phyloP scores from a whole-genome alignment of 768 basidiomycete genomes.

The Kwoniella bestiolae region DNA sequence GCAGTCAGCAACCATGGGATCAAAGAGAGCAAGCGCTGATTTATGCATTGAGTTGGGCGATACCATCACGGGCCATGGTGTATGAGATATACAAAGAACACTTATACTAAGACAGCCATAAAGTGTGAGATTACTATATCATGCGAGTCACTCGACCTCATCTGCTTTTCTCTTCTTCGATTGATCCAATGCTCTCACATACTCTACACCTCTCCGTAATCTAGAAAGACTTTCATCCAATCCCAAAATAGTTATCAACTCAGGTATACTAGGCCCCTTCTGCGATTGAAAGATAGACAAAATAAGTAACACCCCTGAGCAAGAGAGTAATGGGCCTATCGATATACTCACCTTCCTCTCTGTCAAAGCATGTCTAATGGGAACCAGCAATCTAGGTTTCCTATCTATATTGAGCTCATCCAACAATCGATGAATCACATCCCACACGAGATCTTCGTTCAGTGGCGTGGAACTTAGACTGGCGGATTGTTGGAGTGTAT shows the following conservation, averaged over 20 bases:
- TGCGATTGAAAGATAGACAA: no score
- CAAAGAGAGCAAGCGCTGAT: background rate
- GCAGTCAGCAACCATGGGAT: background rate
- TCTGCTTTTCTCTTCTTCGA: background rate
- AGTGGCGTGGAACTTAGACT: conserved; percentile 51
- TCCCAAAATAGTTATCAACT: conserved; percentile 60
- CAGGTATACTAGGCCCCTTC: conserved; percentile 61
- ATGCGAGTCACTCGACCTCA: background rate
- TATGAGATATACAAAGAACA: no score
- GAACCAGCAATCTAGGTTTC: conserved; percentile 69
- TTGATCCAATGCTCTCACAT: conserved; percentile 22
- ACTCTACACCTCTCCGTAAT: conserved; percentile 32
- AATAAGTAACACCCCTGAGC: no score
- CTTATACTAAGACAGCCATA: no score
- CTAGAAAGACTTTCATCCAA: conserved; percentile 36
- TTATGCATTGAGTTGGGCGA: background rate
- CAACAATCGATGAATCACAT: conserved; percentile 47
- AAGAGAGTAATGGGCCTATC: no score
- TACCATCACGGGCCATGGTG: no score
- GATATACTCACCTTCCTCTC: conserved; percentile 79
- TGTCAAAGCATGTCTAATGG: conserved; percentile 75
- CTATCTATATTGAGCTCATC: conserved; percentile 20
- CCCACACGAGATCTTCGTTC: conserved; percentile 59
- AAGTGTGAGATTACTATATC: no score
- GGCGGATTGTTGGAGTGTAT: conserved; percentile 18